Evolutionary conservation across 768 basidiomycete species (phyloP), one percentile per base, ranked within the genome.

Genomic region (Rhizopogon sp.): DNA sequence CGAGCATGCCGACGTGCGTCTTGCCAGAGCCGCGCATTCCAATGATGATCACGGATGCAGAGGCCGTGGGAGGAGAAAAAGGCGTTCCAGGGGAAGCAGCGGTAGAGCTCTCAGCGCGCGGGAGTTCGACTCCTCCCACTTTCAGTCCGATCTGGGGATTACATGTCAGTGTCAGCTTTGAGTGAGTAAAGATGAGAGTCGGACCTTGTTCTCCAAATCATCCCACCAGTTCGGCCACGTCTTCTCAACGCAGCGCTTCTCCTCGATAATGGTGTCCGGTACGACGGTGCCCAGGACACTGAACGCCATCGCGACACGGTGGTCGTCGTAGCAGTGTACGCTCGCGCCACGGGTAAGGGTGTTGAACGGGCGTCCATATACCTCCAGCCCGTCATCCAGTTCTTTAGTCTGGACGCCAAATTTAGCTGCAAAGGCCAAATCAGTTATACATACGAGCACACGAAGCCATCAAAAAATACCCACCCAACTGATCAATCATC

Each of bases 211-310:
- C 67, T 91, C 83, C 25, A 99, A 77, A 70, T 98, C 97, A 66
- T 98, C 97, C 95, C 96, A 99, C 93, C 95, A 99, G 67, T 94
- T 95, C 0, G 97, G 97, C 96, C 96, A 99, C 0, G 96, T 99
- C 81, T 99, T 99, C 72, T 96, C 96, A 33, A 99, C 97, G 65
- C 97, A 98, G 52, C 95, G 79, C 72, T 96, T 96, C 75, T 98
- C 96, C 65, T 98, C 94, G 29, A 98, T 78, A 59, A 92, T 74
- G 2, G 90, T 89, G n/a, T 80, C 82, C 35, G 78, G 72, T 40
- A 93, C 72, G 3, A 92, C 80, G 4, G 87, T 79, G 17, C 87
- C 85, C 40, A 98, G 75, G 33, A 98, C 93, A 58, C 89, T 86
- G 76, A 98, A 98, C 0, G 95, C 93, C 97, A 99, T 98, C 8